These are phyloP conservation scores for Backusella morwellensis DNA, from an alignment of 192 early-diverging fungal genomes.

Conservation along the genomic window DNA sequence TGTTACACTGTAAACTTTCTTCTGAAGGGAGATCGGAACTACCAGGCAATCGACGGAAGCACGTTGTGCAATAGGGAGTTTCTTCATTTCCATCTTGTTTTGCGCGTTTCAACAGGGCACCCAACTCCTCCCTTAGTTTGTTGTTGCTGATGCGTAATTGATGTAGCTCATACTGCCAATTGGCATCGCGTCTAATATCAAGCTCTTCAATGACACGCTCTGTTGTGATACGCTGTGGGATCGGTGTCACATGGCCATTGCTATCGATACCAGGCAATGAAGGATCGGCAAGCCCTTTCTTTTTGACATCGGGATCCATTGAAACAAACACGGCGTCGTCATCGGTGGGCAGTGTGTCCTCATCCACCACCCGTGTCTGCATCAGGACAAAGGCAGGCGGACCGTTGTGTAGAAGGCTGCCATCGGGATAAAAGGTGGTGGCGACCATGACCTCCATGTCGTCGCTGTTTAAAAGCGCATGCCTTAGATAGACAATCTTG, in stretches of 20 bases:
- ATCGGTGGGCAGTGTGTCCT: background rate
- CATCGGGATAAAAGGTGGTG: slow-evolving; percentile 40
- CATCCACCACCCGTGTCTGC: slow-evolving; percentile 24
- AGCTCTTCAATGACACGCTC: slow-evolving; percentile 24
- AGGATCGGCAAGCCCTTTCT: slow-evolving; percentile 10
- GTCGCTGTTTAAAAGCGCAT: slow-evolving; percentile 33
- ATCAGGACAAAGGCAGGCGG: slow-evolving; percentile 30
- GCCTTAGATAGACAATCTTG: slow-evolving; percentile 33
- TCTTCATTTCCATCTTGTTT: slow-evolving; percentile 6
- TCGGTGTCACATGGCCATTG: background rate
- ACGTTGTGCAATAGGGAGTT: slow-evolving; percentile 1
- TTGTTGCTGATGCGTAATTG: slow-evolving; percentile 55
- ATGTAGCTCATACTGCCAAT: slow-evolving; percentile 36
- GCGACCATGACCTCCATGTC: slow-evolving; percentile 34
- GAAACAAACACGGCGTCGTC: slow-evolving; percentile 11
- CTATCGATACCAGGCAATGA: background rate
- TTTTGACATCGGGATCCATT: slow-evolving; percentile 18
- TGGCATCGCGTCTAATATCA: slow-evolving; percentile 21
- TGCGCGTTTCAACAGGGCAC: background rate
- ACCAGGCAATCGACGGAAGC: slow-evolving; percentile 18
- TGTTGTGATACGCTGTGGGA: background rate
- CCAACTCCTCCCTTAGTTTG: slow-evolving; percentile 55
- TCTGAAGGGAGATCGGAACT: background rate
- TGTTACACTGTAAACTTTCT: background rate
- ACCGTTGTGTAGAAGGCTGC: background rate